phyloP scores from a whole-genome alignment of 1,284 basidiomycete genomes.

The Lignosus rhinocerotis region DNA sequence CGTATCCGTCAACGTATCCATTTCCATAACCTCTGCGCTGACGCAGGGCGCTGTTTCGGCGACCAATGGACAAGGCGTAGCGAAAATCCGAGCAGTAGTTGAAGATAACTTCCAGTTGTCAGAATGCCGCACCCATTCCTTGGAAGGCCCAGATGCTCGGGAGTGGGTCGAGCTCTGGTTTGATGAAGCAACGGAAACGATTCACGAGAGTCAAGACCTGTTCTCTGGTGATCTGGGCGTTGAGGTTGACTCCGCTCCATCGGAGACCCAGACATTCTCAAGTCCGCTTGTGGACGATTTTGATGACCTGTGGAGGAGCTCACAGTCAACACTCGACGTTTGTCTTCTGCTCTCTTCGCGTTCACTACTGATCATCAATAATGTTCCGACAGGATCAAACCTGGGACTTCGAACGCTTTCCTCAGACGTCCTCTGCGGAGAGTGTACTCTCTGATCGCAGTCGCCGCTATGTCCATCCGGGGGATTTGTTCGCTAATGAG shows the following conservation, averaged over 20 bases:
- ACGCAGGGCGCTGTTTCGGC: background rate
- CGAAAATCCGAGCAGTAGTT: background rate
- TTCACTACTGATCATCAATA: background rate
- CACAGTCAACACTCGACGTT: conserved; percentile 21
- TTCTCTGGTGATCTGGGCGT: conserved; percentile 1
- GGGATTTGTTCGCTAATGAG: background rate
- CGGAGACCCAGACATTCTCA: no score
- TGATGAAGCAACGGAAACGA: conserved; percentile 17
- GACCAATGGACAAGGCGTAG: background rate
- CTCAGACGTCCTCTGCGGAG: background rate
- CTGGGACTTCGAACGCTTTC: conserved; percentile 3
- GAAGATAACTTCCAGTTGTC: conserved; percentile 9
- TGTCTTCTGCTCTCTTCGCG: background rate
- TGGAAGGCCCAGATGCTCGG: conserved; percentile 4
- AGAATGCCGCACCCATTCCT: background rate
- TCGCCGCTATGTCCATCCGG: background rate
- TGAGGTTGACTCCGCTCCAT: no score
- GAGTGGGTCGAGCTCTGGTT: conserved; percentile 10
- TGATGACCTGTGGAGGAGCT: conserved; percentile 20
- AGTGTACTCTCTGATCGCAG: background rate
- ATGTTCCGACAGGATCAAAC: conserved; percentile 6
- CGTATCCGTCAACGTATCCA: no score
- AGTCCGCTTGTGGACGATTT: conserved; percentile 5
- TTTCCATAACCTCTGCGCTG: background rate
- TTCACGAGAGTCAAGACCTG: conserved; percentile 9